phyloP scores from a whole-genome alignment of 1,284 basidiomycete species.

The Bjerkandera adusta region DNA sequence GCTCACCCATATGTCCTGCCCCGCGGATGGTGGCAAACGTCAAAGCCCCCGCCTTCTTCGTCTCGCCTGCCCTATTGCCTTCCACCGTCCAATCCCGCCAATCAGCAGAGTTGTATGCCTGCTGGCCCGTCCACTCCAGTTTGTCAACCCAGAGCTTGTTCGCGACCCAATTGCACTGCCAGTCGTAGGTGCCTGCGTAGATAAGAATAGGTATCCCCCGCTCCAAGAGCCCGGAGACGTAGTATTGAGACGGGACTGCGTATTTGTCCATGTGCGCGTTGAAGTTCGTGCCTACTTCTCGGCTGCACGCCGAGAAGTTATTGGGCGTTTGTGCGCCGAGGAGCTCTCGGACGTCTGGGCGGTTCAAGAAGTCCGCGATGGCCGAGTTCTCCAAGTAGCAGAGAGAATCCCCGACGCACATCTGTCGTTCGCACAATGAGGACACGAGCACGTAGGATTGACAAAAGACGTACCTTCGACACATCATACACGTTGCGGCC shows the following conservation, averaged over 20 bases:
- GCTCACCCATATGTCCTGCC: slow-evolving; percentile 62
- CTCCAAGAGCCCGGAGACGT: slow-evolving; percentile 72
- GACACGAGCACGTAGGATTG: not conserved
- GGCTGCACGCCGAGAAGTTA: slow-evolving; percentile 59
- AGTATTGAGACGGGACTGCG: slow-evolving; percentile 55
- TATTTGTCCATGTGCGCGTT: slow-evolving; percentile 58
- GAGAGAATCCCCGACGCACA: slow-evolving; percentile 47
- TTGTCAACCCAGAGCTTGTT: slow-evolving; percentile 75
- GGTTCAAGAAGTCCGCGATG: slow-evolving; percentile 56
- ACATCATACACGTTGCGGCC: slow-evolving; percentile 72
- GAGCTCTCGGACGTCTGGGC: slow-evolving; percentile 47
- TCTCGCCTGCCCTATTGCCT: slow-evolving; percentile 58
- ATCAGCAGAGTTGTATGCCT: slow-evolving; percentile 45
- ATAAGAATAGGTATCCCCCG: slow-evolving; percentile 70
- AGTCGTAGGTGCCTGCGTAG: slow-evolving; percentile 79
- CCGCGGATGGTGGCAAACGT: slow-evolving; percentile 65
- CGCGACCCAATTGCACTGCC: slow-evolving; percentile 78
- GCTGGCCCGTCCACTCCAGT: slow-evolving; percentile 67
- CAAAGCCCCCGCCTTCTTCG: slow-evolving; percentile 57
- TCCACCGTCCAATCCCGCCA: slow-evolving; percentile 60
- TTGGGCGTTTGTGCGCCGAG: slow-evolving; percentile 58
- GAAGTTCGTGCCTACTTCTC: slow-evolving; percentile 47
- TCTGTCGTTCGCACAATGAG: slow-evolving; percentile 31
- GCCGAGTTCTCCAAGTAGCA: slow-evolving; percentile 54
- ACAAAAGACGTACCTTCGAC: slow-evolving; percentile 58